Conservation (phyloP, 1,284 basidiomycete species). For the Malassezia sympodialis region DNA sequence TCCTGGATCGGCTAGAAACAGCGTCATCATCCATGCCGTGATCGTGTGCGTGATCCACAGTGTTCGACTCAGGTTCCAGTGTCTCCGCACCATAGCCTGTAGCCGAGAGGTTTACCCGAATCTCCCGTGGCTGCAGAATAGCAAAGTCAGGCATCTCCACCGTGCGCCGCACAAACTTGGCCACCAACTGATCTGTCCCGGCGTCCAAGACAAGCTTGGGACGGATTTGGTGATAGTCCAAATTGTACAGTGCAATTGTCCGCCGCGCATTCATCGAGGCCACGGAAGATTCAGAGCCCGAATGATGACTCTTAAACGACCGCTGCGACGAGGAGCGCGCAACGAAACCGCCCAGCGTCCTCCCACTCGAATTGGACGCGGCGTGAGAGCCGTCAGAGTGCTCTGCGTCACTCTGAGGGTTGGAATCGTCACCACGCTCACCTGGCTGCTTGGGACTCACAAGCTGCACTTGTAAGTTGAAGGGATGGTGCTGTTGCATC, state of each 20-base stretch:
- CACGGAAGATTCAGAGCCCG: background rate
- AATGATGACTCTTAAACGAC: conserved; percentile 29
- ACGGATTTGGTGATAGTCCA: conserved; percentile 83
- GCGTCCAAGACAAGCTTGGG: conserved; percentile 81
- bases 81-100: background rate
- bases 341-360: conserved; percentile 19
- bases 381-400: background rate
- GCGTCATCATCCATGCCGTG: background rate
- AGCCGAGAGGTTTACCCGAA: conserved; percentile 6
- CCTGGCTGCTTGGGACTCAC: conserved; percentile 50
- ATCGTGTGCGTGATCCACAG: background rate
- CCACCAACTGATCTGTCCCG: conserved; percentile 86
- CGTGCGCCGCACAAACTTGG: conserved; percentile 73
- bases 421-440: background rate
- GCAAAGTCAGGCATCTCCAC: conserved; percentile 49
- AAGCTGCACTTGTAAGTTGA: conserved; percentile 87
- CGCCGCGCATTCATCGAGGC: conserved; percentile 50
- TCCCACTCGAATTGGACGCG: conserved; percentile 21
- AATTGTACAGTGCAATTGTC: conserved; percentile 85
- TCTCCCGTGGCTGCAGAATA: conserved; percentile 44
- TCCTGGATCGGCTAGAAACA: background rate
- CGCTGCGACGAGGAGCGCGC: conserved; percentile 15
- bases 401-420: background rate
- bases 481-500: conserved; percentile 68
- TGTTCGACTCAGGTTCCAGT: background rate